Percentiles rank a stretch among this genome's conserved stretches.
Conservation (phyloP, 306 rosid species). For the Acacia acuminata region DNA sequence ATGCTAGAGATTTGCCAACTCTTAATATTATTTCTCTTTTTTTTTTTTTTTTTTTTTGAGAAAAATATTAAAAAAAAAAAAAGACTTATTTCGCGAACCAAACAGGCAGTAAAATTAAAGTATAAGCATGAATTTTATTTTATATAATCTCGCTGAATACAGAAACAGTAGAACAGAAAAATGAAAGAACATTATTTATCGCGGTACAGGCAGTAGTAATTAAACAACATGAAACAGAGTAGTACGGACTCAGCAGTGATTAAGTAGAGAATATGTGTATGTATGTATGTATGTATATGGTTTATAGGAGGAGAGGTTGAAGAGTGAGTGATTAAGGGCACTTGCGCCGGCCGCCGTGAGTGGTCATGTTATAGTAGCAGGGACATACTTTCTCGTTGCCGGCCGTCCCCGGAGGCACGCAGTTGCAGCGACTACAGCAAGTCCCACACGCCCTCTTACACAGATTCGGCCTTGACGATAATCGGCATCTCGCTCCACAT, state of each 20-base stretch:
- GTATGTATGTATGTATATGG: neutral
- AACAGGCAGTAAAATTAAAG: no score
- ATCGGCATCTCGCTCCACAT: conserved; percentile 57
- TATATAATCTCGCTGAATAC: neutral
- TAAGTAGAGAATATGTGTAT: neutral
- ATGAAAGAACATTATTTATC: neutral
- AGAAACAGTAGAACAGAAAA: neutral
- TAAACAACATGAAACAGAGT: neutral
- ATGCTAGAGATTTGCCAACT: no score
- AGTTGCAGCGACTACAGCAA: conserved; percentile 62
- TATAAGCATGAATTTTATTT: neutral
- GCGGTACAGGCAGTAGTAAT: neutral
- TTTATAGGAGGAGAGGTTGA: neutral
- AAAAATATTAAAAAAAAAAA: no score
- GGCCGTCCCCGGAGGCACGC: conserved; percentile 74
- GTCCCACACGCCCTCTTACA: conserved; percentile 74
- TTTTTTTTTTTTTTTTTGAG: no score
- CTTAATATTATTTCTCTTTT: no score
- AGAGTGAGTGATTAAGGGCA: conserved; percentile 48
- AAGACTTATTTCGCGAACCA: no score
- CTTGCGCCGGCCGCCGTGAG: conserved; percentile 65
- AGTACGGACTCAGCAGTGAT: conserved; percentile 17
- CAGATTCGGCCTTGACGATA: conserved; percentile 53
- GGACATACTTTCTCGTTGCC: conserved; percentile 68
- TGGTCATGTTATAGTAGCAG: conserved; percentile 66